Base-by-base conservation (phyloP, 805 yeast genomes). In the Metschnikowia proteae region DNA sequence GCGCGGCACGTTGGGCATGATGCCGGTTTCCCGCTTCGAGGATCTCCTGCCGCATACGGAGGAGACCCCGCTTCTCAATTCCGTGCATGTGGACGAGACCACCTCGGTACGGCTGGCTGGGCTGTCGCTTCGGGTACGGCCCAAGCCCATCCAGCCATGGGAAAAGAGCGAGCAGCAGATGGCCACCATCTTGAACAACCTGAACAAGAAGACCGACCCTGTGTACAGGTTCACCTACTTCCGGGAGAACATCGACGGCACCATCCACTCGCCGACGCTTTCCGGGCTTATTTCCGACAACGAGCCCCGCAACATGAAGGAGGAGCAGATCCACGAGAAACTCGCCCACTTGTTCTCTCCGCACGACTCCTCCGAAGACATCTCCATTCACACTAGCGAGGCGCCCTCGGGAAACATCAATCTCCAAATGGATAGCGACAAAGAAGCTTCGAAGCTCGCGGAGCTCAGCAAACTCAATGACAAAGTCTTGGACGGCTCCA, bases 201-300 rank as follows among this genome's bases (percentile, higher is more conserved):
- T 37, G 25, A 40, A 33, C 22, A 47, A 62, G 40, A 81, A 78
- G 49, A 81, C 80, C 35, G 60, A 58, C 10, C 58, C 58, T 3
- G 45, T 60, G 13, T 83, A 82, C 63, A 74, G 98, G 54, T 92
- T 88, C 70, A 89, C 98, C 0, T 92, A 92, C 62, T 92, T 94
- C 67, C 76, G 98, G 55, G 96, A 90, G 54, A 95, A 89, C 60
- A 66, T 92, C 55, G 86, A 84, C 11, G 82, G 89, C n/a, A 91
- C 98, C 0, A 81, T 91, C 25, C 97, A 91, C 65, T 82, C 97
- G 0, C 89, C 96, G 2, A 84, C 88, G 4, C 84, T 91, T 26
- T 84, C 95, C 3, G 97, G 97, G 0, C 70, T 91, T 23, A 45
- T 60, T 17, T 34, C 48, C 25, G 50, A 46, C 26, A 35, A 40